Percentiles rank a stretch among this genome's conserved stretches.
phyloP scores from a whole-genome alignment of 2,329 filamentous ascomycete species.

The Fusarium anthophilum region DNA sequence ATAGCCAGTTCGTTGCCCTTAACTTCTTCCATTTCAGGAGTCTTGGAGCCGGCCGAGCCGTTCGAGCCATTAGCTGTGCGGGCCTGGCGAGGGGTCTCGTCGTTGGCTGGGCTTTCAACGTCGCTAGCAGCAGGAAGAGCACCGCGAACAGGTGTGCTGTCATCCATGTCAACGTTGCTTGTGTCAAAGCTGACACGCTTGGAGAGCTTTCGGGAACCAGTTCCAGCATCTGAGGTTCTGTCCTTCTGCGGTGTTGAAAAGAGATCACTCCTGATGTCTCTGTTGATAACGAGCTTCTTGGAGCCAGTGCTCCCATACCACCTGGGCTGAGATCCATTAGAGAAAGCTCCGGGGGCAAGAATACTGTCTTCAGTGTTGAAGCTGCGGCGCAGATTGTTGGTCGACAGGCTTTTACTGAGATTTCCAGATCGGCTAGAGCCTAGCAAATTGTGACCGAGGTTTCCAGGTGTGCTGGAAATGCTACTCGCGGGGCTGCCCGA shows the following conservation, averaged over 20 bases:
- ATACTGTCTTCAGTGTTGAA: conserved; percentile 88
- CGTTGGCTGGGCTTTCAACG: conserved; percentile 42
- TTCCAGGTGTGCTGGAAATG: conserved; percentile 72
- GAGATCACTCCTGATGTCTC: conserved; percentile 79
- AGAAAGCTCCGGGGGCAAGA: conserved; percentile 85
- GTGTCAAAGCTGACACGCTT: conserved; percentile 95
- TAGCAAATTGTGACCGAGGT: conserved; percentile 71
- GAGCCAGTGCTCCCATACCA: conserved; percentile 75
- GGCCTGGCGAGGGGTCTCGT: conserved; percentile 59
- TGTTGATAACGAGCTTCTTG: conserved; percentile 93
- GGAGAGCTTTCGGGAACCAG: conserved; percentile 65
- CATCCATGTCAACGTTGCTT: conserved; percentile 55
- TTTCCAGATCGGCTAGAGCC: conserved; percentile 74
- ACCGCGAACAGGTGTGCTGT: conserved; percentile 47
- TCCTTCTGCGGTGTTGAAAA: conserved; percentile 70
- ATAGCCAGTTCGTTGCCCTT: conserved; percentile 80
- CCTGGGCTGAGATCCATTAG: conserved; percentile 70
- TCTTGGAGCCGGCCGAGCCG: conserved; percentile 46
- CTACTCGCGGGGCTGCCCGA: conserved; percentile 73
- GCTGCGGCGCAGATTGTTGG: conserved; percentile 83
- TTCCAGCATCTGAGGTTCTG: conserved; percentile 53
- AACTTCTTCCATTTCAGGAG: conserved; percentile 75
- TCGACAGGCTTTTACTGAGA: conserved; percentile 87
- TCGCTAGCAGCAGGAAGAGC: conserved; percentile 50
- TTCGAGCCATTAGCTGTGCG: conserved; percentile 55